Percentiles rank a stretch among this genome's conserved stretches.
Conservation (phyloP, 2,329 filamentous ascomycete species). For the Graphilbum fragrans region DNA sequence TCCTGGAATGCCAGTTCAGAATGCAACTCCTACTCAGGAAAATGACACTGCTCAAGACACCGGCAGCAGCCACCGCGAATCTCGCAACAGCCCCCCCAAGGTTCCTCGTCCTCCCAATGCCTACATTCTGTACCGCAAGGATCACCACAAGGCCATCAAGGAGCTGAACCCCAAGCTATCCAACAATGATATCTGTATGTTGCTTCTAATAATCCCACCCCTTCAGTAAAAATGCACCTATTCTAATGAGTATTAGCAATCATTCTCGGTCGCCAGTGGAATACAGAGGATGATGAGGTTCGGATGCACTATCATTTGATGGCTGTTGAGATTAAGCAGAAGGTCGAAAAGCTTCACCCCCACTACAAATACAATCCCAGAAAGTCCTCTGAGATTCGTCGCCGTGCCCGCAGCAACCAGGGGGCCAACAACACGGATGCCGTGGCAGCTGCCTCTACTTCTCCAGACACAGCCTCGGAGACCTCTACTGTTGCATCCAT, state of each 20-base stretch:
- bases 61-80: not conserved
- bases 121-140: slow-evolving; percentile 28
- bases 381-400: slow-evolving; percentile 12
- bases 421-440: not conserved
- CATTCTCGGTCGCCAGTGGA: slow-evolving; percentile 23
- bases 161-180: slow-evolving; percentile 20
- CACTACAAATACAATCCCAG: slow-evolving; percentile 26
- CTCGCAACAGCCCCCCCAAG: slow-evolving; percentile 3
- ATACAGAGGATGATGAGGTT: slow-evolving; percentile 17
- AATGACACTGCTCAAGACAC: no score
- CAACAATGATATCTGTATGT: slow-evolving; percentile 31
- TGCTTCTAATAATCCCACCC: no score
- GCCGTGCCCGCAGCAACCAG: slow-evolving; percentile 2
- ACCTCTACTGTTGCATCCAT: no score
- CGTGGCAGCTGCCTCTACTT: no score
- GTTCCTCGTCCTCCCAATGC: slow-evolving; percentile 27
- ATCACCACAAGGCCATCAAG: slow-evolving; percentile 22
- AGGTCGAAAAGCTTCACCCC: slow-evolving; percentile 18
- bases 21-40: no score
- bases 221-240: no score
- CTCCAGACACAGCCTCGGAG: no score
- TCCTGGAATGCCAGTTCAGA: not conserved
- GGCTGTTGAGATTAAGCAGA: slow-evolving; percentile 18
- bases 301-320: slow-evolving; percentile 18
- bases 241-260: no score